These are phyloP conservation scores for Hibiscus trionum DNA, from an alignment of 345 rosid genomes.

Conservation along the genomic window DNA sequence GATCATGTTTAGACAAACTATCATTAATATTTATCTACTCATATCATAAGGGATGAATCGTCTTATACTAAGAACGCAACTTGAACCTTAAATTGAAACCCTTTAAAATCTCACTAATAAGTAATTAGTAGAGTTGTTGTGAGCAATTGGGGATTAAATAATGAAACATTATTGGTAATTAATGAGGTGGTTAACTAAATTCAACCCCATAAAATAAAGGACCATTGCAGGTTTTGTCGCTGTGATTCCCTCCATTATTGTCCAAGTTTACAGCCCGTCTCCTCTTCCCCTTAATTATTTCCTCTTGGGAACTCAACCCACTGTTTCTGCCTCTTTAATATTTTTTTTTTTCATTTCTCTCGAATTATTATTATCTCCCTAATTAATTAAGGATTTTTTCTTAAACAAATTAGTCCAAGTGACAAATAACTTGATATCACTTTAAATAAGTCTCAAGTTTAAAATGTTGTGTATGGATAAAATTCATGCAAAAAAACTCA, in stretches of 20 bases:
- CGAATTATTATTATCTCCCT: background rate
- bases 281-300: constrained; percentile 25
- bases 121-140: too few species aligned
- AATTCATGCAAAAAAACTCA: too few species aligned
- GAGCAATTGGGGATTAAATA: background rate
- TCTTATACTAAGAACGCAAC: too few species aligned
- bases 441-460: too few species aligned
- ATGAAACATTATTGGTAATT: background rate
- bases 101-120: too few species aligned
- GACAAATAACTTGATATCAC: too few species aligned
- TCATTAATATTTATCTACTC: too few species aligned
- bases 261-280: constrained; percentile 17
- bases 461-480: too few species aligned
- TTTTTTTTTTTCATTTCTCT: background rate
- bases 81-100: too few species aligned
- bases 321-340: background rate
- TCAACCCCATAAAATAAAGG: constrained; percentile 14
- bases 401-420: too few species aligned
- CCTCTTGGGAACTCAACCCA: background rate
- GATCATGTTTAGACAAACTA: too few species aligned
- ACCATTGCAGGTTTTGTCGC: constrained; percentile 41
- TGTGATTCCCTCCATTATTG: background rate
- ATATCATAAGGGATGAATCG: too few species aligned
- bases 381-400: background rate
- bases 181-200: background rate